These are phyloP conservation scores for Beauveria pseudobassiana DNA, from an alignment of 2,329 filamentous ascomycete species.

Conservation along the genomic window DNA sequence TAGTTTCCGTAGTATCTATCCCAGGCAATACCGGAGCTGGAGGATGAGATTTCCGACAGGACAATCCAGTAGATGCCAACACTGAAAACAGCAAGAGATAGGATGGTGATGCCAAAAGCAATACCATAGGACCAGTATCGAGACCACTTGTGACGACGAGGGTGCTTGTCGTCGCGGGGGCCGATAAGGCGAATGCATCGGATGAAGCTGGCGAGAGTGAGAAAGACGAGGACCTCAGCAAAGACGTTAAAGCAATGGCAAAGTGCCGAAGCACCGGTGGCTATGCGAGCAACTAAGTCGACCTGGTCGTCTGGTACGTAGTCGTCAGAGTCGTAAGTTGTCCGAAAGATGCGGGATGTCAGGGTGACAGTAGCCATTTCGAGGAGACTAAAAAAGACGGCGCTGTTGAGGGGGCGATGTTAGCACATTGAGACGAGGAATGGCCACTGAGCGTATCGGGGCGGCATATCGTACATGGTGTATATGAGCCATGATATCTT, in stretches of 20 bases:
- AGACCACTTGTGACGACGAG: neutral
- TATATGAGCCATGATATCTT: conserved; percentile 7
- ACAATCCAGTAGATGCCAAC: neutral
- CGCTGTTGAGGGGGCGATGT: neutral
- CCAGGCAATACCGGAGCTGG: neutral
- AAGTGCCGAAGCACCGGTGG: neutral
- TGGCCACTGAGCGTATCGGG: neutral
- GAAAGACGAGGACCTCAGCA: conserved; percentile 8
- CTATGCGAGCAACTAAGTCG: neutral
- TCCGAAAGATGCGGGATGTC: neutral
- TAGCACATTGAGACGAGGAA: neutral
- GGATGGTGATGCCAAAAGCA: neutral
- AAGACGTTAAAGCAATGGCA: neutral
- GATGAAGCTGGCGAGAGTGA: conserved; percentile 13
- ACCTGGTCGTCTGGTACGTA: neutral
- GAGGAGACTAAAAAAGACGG: neutral
- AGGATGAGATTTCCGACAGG: neutral
- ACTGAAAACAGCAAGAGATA: conserved; percentile 9
- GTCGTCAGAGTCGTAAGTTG: neutral
- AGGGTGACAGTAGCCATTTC: neutral
- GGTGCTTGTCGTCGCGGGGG: neutral
- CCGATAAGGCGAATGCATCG: conserved; percentile 7
- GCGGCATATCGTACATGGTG: neutral
- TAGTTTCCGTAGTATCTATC: neutral
- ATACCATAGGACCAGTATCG: conserved; percentile 1